Evolutionary conservation across 331 rosid genomes (phyloP).

Genomic region (Pyrus hybrid): DNA sequence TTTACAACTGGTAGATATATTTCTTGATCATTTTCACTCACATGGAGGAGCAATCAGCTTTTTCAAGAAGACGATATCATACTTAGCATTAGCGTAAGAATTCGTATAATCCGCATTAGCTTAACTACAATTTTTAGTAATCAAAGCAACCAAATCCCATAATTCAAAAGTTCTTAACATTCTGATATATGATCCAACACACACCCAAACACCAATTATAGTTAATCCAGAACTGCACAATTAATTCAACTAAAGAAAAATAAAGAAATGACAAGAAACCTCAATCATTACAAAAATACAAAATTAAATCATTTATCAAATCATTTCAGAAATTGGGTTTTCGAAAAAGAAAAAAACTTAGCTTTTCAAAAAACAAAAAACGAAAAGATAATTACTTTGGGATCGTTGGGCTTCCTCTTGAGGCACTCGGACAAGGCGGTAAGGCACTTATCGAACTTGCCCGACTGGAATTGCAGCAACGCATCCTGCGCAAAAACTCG

Average conservation of each 20-base stretch:
- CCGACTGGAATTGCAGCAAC: slow-evolving; percentile 70
- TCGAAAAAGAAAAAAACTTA: no score
- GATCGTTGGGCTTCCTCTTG: slow-evolving; percentile 71
- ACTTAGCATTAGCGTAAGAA: background rate
- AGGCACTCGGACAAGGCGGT: slow-evolving; percentile 68
- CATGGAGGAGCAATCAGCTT: background rate
- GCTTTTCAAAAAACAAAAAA: no score
- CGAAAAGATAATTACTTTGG: slow-evolving; percentile 41
- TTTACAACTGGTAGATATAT: background rate
- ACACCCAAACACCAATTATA: background rate
- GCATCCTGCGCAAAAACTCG: slow-evolving; percentile 79
- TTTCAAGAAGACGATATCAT: background rate
- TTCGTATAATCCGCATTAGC: no score
- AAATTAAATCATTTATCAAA: background rate
- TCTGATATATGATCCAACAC: background rate
- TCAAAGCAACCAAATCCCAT: no score
- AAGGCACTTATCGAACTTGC: slow-evolving; percentile 66
- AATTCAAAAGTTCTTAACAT: background rate
- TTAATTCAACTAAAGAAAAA: background rate
- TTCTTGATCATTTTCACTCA: background rate
- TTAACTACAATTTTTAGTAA: no score
- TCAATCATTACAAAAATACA: background rate
- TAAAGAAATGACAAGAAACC: background rate
- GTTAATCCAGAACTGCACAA: background rate
- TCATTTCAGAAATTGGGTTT: background rate